These are phyloP conservation scores for Wickerhamomyces chambardii DNA, from an alignment of 805 yeast genomes.

Conservation along the genomic window DNA sequence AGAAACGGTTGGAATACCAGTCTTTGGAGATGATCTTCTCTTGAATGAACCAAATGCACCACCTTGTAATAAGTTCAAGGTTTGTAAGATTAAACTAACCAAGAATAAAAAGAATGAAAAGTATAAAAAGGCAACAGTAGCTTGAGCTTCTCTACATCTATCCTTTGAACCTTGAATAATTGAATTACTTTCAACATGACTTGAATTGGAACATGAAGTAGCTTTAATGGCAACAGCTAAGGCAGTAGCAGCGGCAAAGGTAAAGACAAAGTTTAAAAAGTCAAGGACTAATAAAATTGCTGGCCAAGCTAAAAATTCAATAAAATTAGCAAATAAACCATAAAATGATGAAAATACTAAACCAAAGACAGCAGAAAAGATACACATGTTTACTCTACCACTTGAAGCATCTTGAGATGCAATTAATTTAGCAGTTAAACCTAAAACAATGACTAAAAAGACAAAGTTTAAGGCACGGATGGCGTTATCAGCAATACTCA, in stretches of 20 bases:
- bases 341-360: constrained; percentile 72
- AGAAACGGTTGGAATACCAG: constrained; percentile 86
- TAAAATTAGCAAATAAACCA: constrained; percentile 69
- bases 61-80: constrained; percentile 46
- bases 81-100: constrained; percentile 47
- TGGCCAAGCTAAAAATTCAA: constrained; percentile 84
- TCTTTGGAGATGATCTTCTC: constrained; percentile 45
- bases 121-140: constrained; percentile 73
- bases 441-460: constrained; percentile 72
- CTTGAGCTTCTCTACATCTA: constrained; percentile 96
- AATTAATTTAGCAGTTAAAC: constrained; percentile 83
- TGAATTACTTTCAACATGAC: constrained; percentile 55
- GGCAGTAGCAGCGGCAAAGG: constrained; percentile 92
- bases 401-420: constrained; percentile 45
- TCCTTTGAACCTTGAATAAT: constrained; percentile 68
- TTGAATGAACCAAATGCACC: constrained; percentile 47
- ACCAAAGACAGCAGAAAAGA: constrained; percentile 86
- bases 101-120: constrained; percentile 72
- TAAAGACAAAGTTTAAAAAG: constrained; percentile 83
- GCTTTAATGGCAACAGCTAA: constrained; percentile 83
- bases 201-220: constrained; percentile 74
- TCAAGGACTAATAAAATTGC: constrained; percentile 65
- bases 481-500: constrained; percentile 66
- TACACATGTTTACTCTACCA: constrained; percentile 83
- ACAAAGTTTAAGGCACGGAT: constrained; percentile 70